These are phyloP conservation scores for Musa itinerans DNA, from an alignment of 176 grass and related monocot genomes.

Conservation along the genomic window DNA sequence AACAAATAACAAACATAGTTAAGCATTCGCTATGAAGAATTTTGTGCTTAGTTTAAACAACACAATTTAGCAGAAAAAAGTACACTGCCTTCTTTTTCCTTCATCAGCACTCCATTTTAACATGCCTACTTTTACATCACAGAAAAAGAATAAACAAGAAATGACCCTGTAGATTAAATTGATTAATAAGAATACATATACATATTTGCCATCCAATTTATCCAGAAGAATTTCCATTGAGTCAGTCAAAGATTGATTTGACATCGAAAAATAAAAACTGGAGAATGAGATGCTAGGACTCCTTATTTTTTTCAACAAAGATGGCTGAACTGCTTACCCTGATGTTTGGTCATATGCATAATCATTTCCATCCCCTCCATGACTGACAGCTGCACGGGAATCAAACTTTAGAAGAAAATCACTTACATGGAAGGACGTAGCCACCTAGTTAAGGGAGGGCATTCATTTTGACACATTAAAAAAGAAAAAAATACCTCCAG, in stretches of 20 bases:
- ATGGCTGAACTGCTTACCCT: constrained; percentile 42
- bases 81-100: too few species aligned
- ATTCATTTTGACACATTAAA: neutral
- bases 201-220: neutral
- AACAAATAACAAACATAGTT: too few species aligned
- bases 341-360: constrained; percentile 73
- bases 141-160: neutral
- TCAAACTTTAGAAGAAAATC: constrained; percentile 4
- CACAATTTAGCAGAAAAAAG: too few species aligned
- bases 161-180: neutral
- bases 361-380: constrained; percentile 52
- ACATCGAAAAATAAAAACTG: neutral
- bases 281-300: neutral
- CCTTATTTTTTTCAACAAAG: neutral
- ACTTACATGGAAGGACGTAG: neutral
- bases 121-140: too few species aligned
- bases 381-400: constrained; percentile 41
- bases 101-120: too few species aligned
- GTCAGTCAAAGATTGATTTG: neutral
- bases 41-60: too few species aligned
- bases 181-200: neutral
- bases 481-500: constrained; percentile 7
- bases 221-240: neutral
- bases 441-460: neutral
- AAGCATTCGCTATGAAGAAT: too few species aligned